These are phyloP conservation scores for Salix suchowensis DNA, from an alignment of 345 rosid species.

Conservation along the genomic window DNA sequence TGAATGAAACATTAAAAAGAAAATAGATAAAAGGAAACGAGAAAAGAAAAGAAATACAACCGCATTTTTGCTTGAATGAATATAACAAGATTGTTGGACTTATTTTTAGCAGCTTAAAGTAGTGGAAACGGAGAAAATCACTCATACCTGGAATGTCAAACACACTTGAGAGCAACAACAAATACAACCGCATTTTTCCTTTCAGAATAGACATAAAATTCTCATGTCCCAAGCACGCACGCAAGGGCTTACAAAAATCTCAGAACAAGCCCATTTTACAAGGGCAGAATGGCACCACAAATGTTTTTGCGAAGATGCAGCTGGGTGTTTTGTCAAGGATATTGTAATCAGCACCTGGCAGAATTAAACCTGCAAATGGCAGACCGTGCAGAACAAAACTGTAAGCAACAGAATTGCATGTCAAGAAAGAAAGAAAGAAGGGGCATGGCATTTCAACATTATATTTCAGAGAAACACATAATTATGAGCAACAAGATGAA, in stretches of 20 bases:
- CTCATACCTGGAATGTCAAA: background rate
- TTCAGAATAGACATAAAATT: background rate
- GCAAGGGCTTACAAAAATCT: background rate
- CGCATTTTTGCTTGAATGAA: background rate
- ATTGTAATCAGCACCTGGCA: slow-evolving; percentile 27
- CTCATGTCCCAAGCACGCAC: background rate
- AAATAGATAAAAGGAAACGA: no score
- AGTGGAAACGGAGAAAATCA: background rate
- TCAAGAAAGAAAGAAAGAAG: background rate
- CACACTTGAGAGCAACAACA: background rate
- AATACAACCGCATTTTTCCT: background rate
- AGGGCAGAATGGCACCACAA: no score
- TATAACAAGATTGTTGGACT: background rate
- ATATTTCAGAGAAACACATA: background rate
- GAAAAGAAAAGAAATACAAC: no score
- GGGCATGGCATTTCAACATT: background rate
- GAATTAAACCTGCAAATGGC: slow-evolving; percentile 29
- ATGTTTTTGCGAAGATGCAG: background rate
- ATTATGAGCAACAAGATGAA: background rate
- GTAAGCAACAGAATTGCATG: background rate
- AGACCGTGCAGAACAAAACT: background rate
- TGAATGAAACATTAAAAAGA: no score
- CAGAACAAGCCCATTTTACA: background rate
- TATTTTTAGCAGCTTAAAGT: background rate
- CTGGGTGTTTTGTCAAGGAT: background rate